phyloP scores from a whole-genome alignment of 345 rosid genomes.

The Moringa oleifera region DNA sequence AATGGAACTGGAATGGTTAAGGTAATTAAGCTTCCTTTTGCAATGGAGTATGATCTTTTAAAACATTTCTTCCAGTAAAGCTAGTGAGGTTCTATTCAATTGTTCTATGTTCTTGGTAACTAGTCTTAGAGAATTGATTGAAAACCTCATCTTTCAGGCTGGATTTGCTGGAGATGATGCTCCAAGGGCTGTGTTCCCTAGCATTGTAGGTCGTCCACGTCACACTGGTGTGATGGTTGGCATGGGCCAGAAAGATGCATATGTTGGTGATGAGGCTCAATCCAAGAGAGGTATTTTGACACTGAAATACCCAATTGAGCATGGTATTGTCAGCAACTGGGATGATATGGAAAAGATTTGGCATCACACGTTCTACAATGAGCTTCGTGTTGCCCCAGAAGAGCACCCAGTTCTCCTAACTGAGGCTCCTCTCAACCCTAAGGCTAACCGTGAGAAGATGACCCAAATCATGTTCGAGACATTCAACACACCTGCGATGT shows the following conservation, averaged over 20 bases:
- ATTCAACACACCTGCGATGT: conserved; percentile 87
- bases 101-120: background rate
- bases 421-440: conserved; percentile 94
- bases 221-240: conserved; percentile 93
- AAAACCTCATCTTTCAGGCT: conserved; percentile 38
- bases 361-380: conserved; percentile 95
- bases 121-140: background rate
- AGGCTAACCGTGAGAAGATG: conserved; percentile 98
- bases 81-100: background rate
- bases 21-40: conserved; percentile 27
- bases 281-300: conserved; percentile 73
- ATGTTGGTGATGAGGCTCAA: conserved; percentile 88
- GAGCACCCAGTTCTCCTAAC: conserved; percentile 77
- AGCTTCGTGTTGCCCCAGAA: conserved; percentile 95
- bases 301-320: conserved; percentile 79
- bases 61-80: background rate
- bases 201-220: conserved; percentile 90
- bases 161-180: conserved; percentile 98
- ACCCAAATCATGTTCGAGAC: conserved; percentile 96
- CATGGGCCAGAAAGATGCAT: conserved; percentile 86
- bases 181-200: conserved; percentile 87
- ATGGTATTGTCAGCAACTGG: conserved; percentile 94
- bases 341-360: conserved; percentile 96
- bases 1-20: conserved; percentile 92
- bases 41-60: background rate